Evolutionary conservation across 768 basidiomycete species (phyloP), one percentile per base, ranked within the genome.

Genomic region (Serendipita sp.): DNA sequence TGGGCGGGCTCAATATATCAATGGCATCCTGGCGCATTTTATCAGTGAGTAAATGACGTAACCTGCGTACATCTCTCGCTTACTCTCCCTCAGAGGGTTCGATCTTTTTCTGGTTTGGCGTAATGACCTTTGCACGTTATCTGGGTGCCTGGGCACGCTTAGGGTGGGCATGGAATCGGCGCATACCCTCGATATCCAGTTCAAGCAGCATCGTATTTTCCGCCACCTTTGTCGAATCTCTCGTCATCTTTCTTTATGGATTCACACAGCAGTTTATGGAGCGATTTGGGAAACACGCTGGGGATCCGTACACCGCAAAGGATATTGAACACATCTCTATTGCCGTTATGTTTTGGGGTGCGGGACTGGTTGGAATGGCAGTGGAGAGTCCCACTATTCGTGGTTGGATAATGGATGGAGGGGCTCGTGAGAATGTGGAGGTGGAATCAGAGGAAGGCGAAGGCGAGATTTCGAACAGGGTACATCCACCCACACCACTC

Each of bases 241-340:
- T 77, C 9, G 79, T 90, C 60, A 93, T 97, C 68, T 94, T 94
- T 74, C 34, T 83, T 0, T 98, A 97, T 70, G 94, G 94, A 5
- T 77, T 81, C 34, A 86, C 90, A 44, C 95, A 98, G 70, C 91
- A 88, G 16, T 98, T 91, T 90, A 91, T 97, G 89, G 95, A 98
- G 73, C 81, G 95, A 43, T 89, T 95, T 66, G 94, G 93, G 2
- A 88, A 85, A 0, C 73, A 79, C 16, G 74, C 86, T 0, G 90
- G 88, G 14, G 85, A 86, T 69, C 88, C 93, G 14, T 95, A 80
- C 74, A 88, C 88, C 1, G 87, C 91, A 26, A 95, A 92, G 72
- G 82, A 96, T 70, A 81, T 96, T 16, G 91, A 98, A 69, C 95
- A 97, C 68, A 94, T 95, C 62, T 81, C 86, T 62, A 96, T 98